These are phyloP conservation scores for Flammula alnicola DNA, from an alignment of 1,284 basidiomycete genomes.

Conservation along the genomic window DNA sequence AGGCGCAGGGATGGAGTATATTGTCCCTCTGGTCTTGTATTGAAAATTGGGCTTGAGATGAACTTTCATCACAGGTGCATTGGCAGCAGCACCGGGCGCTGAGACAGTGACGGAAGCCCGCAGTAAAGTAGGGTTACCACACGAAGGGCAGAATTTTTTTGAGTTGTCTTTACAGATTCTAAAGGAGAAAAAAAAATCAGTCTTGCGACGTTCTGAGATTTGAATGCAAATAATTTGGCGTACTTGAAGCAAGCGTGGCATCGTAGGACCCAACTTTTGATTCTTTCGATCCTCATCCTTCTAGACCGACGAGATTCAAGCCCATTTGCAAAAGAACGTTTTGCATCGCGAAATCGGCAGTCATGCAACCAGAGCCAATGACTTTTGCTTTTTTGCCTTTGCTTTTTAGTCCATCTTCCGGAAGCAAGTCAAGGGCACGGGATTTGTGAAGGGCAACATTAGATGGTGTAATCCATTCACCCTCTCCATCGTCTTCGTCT, in stretches of 20 bases:
- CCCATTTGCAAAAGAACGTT: conserved; percentile 98
- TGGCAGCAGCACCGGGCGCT: conserved; percentile 59
- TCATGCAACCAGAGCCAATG: conserved; percentile 88
- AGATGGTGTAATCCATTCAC: conserved; percentile 96
- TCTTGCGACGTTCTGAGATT: background rate
- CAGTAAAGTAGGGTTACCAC: conserved; percentile 91
- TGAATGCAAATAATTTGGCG: conserved; percentile 34
- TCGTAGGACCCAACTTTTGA: conserved; percentile 95
- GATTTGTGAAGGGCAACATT: conserved; percentile 92
- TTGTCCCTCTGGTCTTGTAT: conserved; percentile 90
- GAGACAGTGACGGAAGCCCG: conserved; percentile 91
- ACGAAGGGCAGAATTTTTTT: conserved; percentile 97
- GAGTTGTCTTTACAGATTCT: conserved; percentile 96
- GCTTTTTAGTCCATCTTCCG: conserved; percentile 47
- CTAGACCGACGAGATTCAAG: conserved; percentile 87
- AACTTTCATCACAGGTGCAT: conserved; percentile 73
- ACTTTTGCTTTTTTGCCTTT: conserved; percentile 49
- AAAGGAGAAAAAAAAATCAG: conserved; percentile 8
- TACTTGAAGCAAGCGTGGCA: conserved; percentile 99
- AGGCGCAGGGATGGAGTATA: conserved; percentile 92
- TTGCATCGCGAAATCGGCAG: conserved; percentile 99
- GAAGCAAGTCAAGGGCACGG: conserved; percentile 81
- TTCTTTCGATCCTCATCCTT: conserved; percentile 87
- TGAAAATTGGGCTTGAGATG: conserved; percentile 96
- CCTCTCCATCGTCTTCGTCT: conserved; percentile 82